Conservation (phyloP, 768 basidiomycete genomes). For the Asterophora parasitica region DNA sequence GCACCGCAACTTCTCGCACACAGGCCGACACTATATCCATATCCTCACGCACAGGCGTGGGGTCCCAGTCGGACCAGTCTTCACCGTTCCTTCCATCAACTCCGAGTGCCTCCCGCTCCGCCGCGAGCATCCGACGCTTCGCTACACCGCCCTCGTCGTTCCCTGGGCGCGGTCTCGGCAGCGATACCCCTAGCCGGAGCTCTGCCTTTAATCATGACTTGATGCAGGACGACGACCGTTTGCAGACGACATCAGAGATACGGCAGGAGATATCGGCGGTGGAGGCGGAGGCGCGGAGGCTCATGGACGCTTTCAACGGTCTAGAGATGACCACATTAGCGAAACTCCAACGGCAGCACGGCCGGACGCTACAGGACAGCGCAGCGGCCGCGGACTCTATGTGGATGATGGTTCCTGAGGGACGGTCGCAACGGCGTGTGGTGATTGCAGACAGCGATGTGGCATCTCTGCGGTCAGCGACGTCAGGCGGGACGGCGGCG, state of each 20-base stretch:
- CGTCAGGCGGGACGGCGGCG: conserved; percentile 44
- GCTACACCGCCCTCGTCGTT: conserved; percentile 61
- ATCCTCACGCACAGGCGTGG: conserved; percentile 34
- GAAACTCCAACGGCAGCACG: conserved; percentile 35
- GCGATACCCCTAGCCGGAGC: conserved; percentile 28
- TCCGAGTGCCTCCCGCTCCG: conserved; percentile 33
- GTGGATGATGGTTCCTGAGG: conserved; percentile 33
- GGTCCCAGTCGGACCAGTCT: conserved; percentile 25
- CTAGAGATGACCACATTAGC: conserved; percentile 68
- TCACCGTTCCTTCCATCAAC: conserved; percentile 22
- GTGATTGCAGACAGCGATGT: conserved; percentile 43
- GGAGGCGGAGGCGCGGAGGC: conserved; percentile 63
- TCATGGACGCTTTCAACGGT: conserved; percentile 79
- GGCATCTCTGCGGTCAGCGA: conserved; percentile 48
- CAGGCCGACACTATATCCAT: conserved; percentile 38
- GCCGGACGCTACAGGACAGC: conserved; percentile 14
- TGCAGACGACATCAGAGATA: conserved; percentile 59
- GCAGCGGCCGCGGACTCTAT: conserved; percentile 24
- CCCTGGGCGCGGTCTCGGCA: conserved; percentile 31
- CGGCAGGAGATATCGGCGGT: conserved; percentile 61
- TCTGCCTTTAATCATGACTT: conserved; percentile 31
- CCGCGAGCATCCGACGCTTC: conserved; percentile 39
- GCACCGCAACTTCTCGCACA: conserved; percentile 34
- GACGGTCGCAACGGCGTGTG: conserved; percentile 30
- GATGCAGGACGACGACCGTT: conserved; percentile 49